A percentile compares a stretch with the other conserved stretches of the same genome.
Conservation (phyloP, 1,284 basidiomycete genomes). For the Erythrobasidium hasegawianum region DNA sequence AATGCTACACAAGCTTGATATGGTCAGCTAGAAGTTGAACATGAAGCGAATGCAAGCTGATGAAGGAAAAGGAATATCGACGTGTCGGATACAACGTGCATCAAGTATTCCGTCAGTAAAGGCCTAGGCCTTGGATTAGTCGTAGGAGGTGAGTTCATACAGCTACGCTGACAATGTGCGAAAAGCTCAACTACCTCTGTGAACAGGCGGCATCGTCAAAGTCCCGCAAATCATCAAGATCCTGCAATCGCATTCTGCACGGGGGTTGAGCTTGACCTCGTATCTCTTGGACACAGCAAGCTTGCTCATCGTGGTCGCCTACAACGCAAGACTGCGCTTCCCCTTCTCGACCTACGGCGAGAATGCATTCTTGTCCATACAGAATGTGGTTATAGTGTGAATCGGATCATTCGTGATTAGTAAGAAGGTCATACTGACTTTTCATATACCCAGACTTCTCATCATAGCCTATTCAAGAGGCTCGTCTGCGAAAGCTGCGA, state of each 20-base stretch:
- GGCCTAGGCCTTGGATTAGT: constrained; percentile 89
- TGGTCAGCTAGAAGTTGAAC: constrained; percentile 51
- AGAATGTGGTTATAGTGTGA: constrained; percentile 47
- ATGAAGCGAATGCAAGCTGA: neutral
- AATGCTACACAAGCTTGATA: constrained; percentile 86
- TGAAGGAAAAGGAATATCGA: constrained; percentile 60
- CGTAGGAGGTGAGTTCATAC: constrained; percentile 52
- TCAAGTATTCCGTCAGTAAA: constrained; percentile 89
- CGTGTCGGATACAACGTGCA: constrained; percentile 73
- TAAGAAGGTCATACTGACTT: neutral
- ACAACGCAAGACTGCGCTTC: constrained; percentile 74
- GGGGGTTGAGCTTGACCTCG: constrained; percentile 74
- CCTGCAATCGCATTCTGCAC: constrained; percentile 61
- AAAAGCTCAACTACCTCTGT: neutral
- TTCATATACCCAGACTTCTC: constrained; percentile 63
- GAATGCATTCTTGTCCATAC: constrained; percentile 75
- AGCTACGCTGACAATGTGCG: neutral
- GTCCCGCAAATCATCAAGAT: constrained; percentile 73
- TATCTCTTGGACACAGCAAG: constrained; percentile 56
- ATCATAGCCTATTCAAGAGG: constrained; percentile 62
- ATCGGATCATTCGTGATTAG: constrained; percentile 44
- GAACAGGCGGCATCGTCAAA: constrained; percentile 85
- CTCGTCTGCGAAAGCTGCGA: constrained; percentile 35
- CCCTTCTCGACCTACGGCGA: constrained; percentile 96
- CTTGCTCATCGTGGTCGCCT: constrained; percentile 55